Conservation (phyloP, 1,139 yeast genomes). For the Sporopachydermia cereana region DNA sequence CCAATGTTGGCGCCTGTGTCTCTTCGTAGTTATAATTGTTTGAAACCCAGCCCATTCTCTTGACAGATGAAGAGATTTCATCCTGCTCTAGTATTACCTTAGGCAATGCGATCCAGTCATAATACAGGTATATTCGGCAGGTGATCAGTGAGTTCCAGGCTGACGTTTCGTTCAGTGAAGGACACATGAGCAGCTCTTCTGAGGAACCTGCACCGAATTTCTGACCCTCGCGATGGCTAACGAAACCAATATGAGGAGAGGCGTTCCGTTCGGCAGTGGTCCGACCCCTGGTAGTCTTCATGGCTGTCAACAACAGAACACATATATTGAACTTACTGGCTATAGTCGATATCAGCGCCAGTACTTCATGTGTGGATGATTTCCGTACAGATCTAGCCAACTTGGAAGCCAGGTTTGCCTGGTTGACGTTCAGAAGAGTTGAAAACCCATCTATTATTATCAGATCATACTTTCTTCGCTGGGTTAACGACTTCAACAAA, state of each 20-base stretch:
- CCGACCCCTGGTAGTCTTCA: background rate
- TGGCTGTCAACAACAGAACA: background rate
- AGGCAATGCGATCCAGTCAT: slow-evolving; percentile 3
- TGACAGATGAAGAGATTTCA: background rate
- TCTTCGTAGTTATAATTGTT: background rate
- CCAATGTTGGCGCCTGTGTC: background rate
- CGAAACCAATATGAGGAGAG: too few relatives aligned
- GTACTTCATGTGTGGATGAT: background rate
- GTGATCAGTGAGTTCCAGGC: background rate
- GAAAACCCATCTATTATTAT: slow-evolving; percentile 3
- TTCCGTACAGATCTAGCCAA: background rate
- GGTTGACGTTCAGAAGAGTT: background rate
- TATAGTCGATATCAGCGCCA: background rate
- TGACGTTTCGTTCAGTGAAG: background rate
- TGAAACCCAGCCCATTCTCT: background rate
- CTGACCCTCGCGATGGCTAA: background rate
- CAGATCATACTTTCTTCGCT: background rate
- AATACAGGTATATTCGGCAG: background rate
- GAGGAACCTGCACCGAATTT: too few relatives aligned
- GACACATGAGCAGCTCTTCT: background rate
- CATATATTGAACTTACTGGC: background rate
- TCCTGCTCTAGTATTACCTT: background rate
- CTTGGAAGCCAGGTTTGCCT: background rate
- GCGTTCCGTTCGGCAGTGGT: background rate
- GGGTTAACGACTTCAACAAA: background rate